A percentile compares a stretch with the other conserved stretches of the same genome.
These are phyloP conservation scores for Phaeoacremonium minimum DNA, from an alignment of 2,329 filamentous ascomycete species.

Conservation along the genomic window DNA sequence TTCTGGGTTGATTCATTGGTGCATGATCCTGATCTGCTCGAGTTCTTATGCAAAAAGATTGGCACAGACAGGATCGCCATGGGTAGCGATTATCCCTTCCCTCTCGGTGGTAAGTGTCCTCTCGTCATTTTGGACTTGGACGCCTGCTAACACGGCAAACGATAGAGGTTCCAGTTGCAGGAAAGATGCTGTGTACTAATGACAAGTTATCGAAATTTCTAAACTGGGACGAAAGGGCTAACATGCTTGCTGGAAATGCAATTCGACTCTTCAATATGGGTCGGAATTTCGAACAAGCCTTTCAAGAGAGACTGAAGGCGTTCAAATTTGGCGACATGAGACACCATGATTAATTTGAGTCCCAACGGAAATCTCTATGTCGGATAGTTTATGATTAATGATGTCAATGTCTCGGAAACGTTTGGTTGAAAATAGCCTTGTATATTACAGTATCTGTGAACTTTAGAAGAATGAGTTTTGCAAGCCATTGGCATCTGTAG, in stretches of 20 bases:
- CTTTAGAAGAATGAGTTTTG: background rate
- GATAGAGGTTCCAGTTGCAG: constrained; percentile 23
- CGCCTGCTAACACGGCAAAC: too few species aligned
- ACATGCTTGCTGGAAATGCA: constrained; percentile 24
- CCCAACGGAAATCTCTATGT: too few species aligned
- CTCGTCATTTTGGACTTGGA: background rate
- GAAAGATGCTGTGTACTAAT: constrained; percentile 23
- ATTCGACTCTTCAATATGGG: constrained; percentile 24
- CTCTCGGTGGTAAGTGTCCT: constrained; percentile 17
- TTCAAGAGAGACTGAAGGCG: constrained; percentile 13
- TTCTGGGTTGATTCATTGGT: constrained; percentile 28
- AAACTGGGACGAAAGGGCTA: constrained; percentile 22
- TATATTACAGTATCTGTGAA: background rate
- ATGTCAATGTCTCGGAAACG: too few species aligned
- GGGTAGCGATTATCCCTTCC: constrained; percentile 30
- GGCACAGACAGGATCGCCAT: constrained; percentile 22
- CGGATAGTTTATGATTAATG: too few species aligned
- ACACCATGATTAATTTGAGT: too few species aligned
- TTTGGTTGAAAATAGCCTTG: too few species aligned
- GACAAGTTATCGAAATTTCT: constrained; percentile 20
- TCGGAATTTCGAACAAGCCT: constrained; percentile 16
- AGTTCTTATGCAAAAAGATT: constrained; percentile 25
- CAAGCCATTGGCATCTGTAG: background rate
- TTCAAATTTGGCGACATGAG: constrained; percentile 9
- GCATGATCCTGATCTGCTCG: constrained; percentile 26